A percentile compares a stretch with the other conserved stretches of the same genome.
Evolutionary conservation across 805 yeast species (phyloP).

Genomic region (Candida takata): DNA sequence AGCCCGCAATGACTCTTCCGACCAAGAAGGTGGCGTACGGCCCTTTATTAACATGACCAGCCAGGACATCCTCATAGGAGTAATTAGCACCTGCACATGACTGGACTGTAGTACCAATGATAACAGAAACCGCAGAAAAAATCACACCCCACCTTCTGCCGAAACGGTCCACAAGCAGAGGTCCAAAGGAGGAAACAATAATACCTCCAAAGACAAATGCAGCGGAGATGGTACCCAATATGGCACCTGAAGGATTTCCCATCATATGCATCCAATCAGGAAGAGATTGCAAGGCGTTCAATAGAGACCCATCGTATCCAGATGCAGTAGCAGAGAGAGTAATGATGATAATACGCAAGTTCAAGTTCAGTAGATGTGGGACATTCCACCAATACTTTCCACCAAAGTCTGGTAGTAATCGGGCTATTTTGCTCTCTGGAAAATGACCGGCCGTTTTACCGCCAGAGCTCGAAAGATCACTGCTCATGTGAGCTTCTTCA

Average conservation of each 20-base stretch:
- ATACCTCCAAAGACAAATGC: constrained; percentile 36
- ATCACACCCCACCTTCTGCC: no score
- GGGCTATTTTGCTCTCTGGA: no score
- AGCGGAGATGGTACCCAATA: constrained; percentile 33
- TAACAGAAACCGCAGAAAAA: no score
- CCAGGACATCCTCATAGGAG: no score
- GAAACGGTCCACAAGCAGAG: constrained; percentile 28
- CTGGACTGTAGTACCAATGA: constrained; percentile 14
- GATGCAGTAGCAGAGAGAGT: constrained; percentile 40
- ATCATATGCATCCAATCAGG: constrained; percentile 31
- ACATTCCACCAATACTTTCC: constrained; percentile 32
- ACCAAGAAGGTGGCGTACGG: constrained; percentile 14
- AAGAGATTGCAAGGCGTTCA: constrained; percentile 43
- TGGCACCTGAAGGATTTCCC: constrained; percentile 32
- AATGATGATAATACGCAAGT: constrained; percentile 31
- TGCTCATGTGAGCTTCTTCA: no score
- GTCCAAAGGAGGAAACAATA: constrained; percentile 25
- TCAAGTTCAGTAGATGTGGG: constrained; percentile 31
- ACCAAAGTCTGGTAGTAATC: no score
- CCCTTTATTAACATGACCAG: constrained; percentile 24
- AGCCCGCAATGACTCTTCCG: constrained; percentile 34
- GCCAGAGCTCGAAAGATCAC: no score
- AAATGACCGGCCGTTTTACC: no score
- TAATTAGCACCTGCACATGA: constrained; percentile 20
- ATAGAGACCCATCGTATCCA: constrained; percentile 42